Evolutionary conservation across 2,329 filamentous ascomycete species (phyloP), one percentile per base, ranked within the genome.

Genomic region (Albifimbria verrucaria): DNA sequence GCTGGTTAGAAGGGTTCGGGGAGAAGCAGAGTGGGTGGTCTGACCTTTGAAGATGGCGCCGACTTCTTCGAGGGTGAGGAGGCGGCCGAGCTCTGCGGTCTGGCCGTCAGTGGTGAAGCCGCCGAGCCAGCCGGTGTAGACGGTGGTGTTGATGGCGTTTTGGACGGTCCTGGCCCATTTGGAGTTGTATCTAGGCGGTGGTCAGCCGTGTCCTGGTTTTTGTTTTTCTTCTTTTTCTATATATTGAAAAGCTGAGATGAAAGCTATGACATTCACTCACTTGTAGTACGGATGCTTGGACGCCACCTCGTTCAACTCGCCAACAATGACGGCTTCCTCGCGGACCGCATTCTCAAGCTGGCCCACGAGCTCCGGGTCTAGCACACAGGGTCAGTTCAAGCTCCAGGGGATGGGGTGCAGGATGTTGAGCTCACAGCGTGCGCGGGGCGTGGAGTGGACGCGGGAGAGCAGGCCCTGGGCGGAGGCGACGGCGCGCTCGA

Each of bases 251-350:
- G 22, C n/a, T 18, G 36, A 17, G 22, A 28, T 26, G 44, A 23
- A 50, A 45, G 46, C 32, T 10, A 15, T 23, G 7, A 3, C n/a
- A 20, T 20, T 15, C 15, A 55, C 72, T 46, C 66, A 97, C 81
- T 96, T 97, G 85, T 97, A 99, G 78, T 97, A 99, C 0, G 94
- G 93, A 65, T 95, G 88, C 68, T 89, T 81, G 23, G 91, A 92
- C 2, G 92, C 91, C 51, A 90, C 82, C 51, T 79, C 73, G 56
- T 84, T 82, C 44, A 99, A 82, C 60, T 87, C 84, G 53, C 77
- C 74, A 45, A 97, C 81, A 44, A 87, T 88, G 47, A 83, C 77
- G 52, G 89, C 81, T 69, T 96, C 85, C 32, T 88, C 82, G 57
- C 82, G 76, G 67, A 97, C 89, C 53, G 76, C 77, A n/a, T 83